A percentile compares a stretch with the other conserved stretches of the same genome.
Evolutionary conservation across 2,329 filamentous ascomycete genomes (phyloP).

Genomic region (Zasmidium angulare): DNA sequence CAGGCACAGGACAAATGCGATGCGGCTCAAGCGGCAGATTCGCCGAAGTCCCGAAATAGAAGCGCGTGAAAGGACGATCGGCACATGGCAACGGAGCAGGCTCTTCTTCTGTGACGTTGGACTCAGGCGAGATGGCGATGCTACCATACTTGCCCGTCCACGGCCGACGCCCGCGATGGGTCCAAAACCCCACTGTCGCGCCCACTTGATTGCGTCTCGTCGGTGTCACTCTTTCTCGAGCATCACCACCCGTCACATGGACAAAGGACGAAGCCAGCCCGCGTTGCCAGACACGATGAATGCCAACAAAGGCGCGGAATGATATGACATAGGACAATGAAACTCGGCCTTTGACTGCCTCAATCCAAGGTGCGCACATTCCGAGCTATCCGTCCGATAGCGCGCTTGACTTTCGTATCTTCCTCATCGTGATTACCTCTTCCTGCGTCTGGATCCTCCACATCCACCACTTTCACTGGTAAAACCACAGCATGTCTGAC

Average conservation of each 20-base stretch:
- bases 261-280: background rate
- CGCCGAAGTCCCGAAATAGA: slow-evolving; percentile 11
- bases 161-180: background rate
- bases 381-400: slow-evolving; percentile 4
- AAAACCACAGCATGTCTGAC: background rate
- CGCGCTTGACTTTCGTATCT: background rate
- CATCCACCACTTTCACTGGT: background rate
- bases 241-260: slow-evolving; percentile 2
- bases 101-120: background rate
- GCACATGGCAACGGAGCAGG: slow-evolving; percentile 1
- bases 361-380: slow-evolving; percentile 6
- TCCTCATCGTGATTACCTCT: background rate
- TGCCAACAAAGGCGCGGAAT: slow-evolving; percentile 7
- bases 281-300: background rate
- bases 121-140: background rate
- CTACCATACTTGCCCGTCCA: no score
- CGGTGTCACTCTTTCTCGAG: background rate
- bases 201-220: background rate
- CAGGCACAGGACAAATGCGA: background rate
- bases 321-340: slow-evolving; percentile 9
- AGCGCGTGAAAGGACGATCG: slow-evolving; percentile 7
- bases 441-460: background rate
- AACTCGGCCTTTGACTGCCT: background rate
- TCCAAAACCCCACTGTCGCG: background rate
- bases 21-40: background rate